phyloP scores from a whole-genome alignment of 1,139 yeast species.

The Blastobotrys elegans region DNA sequence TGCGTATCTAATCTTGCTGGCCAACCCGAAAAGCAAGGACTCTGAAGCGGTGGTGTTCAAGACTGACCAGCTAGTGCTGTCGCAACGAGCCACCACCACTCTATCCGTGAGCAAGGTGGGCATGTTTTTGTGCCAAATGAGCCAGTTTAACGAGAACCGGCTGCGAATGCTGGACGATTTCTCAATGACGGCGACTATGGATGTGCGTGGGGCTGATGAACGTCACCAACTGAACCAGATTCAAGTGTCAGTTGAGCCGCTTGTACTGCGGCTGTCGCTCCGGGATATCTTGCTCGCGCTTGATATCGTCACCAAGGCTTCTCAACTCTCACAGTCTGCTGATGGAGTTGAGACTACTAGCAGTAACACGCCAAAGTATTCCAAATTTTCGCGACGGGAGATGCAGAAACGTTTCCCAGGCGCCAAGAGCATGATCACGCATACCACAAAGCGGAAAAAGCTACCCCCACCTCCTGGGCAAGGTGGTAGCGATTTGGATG shows the following conservation, averaged over 20 bases:
- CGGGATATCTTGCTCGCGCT: conserved; percentile 82
- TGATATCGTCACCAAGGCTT: conserved; percentile 66
- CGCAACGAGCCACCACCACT: conserved; percentile 59
- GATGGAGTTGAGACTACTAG: conserved; percentile 10
- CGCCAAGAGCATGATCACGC: conserved; percentile 9
- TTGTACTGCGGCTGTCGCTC: conserved; percentile 74
- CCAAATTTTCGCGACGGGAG: conserved; percentile 23
- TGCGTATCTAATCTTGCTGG: conserved; percentile 72
- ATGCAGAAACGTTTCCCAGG: conserved; percentile 10
- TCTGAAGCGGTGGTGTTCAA: conserved; percentile 91
- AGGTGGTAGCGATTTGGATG: conserved; percentile 2
- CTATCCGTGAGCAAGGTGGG: conserved; percentile 78
- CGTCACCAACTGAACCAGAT: conserved; percentile 57
- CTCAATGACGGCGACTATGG: conserved; percentile 70
- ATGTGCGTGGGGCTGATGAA: conserved; percentile 59
- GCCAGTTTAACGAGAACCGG: conserved; percentile 51
- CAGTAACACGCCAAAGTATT: conserved; percentile 18
- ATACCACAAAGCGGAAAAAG: background rate
- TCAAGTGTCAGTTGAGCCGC: conserved; percentile 71
- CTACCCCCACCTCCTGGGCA: background rate
- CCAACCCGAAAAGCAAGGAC: conserved; percentile 63
- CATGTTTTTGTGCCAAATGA: conserved; percentile 78
- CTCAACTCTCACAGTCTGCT: conserved; percentile 39
- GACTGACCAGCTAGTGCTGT: conserved; percentile 69
- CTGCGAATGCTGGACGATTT: conserved; percentile 85